These are phyloP conservation scores for Baorangia bicolor DNA, from an alignment of 768 basidiomycete genomes.

Conservation along the genomic window DNA sequence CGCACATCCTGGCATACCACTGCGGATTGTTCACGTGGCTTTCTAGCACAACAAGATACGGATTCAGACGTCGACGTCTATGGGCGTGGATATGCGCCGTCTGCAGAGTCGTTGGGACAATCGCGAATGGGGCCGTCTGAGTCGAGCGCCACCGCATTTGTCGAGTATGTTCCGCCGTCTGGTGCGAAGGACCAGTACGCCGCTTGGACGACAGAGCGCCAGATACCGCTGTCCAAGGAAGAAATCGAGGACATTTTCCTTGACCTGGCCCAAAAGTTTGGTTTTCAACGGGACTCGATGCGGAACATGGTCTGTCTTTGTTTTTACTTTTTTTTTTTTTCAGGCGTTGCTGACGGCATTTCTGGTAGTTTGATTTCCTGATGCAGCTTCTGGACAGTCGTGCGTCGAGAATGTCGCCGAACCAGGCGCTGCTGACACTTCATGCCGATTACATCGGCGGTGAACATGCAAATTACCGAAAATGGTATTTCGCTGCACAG, in stretches of 20 bases:
- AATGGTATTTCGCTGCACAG: constrained; percentile 99
- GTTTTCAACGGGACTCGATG: constrained; percentile 95
- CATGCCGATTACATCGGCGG: constrained; percentile 99
- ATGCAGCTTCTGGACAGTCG: constrained; percentile 98
- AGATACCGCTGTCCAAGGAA: constrained; percentile 97
- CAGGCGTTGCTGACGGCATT: constrained; percentile 7
- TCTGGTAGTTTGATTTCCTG: constrained; percentile 83
- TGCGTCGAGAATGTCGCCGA: constrained; percentile 95
- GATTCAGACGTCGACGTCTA: constrained; percentile 82
- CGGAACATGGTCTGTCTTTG: constrained; percentile 77
- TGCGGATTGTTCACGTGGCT: constrained; percentile 6
- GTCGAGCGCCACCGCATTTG: constrained; percentile 67
- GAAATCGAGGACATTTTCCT: constrained; percentile 99
- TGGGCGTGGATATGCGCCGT: constrained; percentile 63
- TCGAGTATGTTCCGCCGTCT: constrained; percentile 55
- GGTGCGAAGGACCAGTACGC: constrained; percentile 84
- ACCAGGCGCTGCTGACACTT: constrained; percentile 90
- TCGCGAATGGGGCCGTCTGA: constrained; percentile 63
- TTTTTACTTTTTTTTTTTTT: constrained; percentile 14
- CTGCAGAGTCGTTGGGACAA: constrained; percentile 71
- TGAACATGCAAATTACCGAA: constrained; percentile 97
- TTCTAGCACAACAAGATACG: constrained; percentile 71
- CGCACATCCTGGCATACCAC: background rate
- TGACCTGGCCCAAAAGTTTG: constrained; percentile 97
- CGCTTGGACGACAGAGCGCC: constrained; percentile 88